phyloP scores from a whole-genome alignment of 805 yeast genomes.

The Yarrowia bubula region DNA sequence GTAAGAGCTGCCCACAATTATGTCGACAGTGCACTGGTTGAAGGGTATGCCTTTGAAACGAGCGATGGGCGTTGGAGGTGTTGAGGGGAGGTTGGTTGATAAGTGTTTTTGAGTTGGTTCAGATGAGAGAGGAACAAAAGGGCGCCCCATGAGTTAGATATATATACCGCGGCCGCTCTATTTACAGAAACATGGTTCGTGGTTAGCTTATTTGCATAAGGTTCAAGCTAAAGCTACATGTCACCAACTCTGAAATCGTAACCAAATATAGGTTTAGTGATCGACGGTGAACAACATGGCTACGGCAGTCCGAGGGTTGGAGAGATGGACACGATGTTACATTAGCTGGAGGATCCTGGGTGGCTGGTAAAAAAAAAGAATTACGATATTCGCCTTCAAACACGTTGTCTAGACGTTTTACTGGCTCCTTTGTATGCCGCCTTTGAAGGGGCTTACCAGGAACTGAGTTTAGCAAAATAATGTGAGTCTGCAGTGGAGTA shows the following conservation, averaged over 20 bases:
- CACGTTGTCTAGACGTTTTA: not conserved
- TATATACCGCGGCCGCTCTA: conserved; percentile 24
- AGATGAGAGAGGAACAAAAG: not conserved
- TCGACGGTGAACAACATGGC: conserved; percentile 14
- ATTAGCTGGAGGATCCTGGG: not conserved
- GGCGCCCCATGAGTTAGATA: not conserved
- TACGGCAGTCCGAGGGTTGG: conserved; percentile 1
- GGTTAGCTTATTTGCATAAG: not conserved
- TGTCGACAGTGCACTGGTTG: not conserved
- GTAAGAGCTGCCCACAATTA: not conserved
- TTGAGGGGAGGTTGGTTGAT: not conserved
- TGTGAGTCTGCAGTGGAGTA: not conserved
- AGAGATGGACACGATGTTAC: not conserved
- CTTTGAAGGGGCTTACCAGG: not conserved
- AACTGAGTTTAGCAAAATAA: conserved; percentile 12
- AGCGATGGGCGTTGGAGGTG: not conserved
- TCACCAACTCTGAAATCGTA: conserved; percentile 3
- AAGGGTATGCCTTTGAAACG: not conserved
- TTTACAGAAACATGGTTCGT: conserved; percentile 20
- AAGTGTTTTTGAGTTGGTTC: not conserved
- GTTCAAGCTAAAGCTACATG: not conserved
- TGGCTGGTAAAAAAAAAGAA: not conserved
- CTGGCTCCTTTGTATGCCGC: not conserved
- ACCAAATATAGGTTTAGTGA: not conserved
- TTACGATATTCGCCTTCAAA: no score